phyloP scores from a whole-genome alignment of 148 eudicot species.

The Dysphania ambrosioides region DNA sequence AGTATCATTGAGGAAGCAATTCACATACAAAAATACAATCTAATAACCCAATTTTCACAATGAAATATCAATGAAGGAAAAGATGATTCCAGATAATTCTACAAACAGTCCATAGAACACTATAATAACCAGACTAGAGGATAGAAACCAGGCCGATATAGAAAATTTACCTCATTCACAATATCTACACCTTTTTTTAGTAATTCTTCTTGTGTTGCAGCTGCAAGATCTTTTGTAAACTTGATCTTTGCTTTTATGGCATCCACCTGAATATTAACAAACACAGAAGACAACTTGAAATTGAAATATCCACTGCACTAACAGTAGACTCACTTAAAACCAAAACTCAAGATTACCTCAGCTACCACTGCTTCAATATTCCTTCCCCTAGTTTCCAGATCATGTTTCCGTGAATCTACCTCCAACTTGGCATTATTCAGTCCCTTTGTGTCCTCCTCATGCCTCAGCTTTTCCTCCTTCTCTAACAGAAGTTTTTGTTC shows the following conservation, averaged over 20 bases:
- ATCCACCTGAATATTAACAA: slow-evolving; percentile 42
- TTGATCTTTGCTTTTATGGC: slow-evolving; percentile 37
- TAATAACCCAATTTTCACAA: not conserved
- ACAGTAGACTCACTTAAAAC: not conserved
- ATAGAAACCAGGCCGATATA: not conserved
- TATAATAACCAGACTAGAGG: not conserved
- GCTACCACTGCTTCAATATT: slow-evolving; percentile 54
- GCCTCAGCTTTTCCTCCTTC: slow-evolving; percentile 51
- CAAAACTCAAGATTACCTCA: slow-evolving; percentile 51
- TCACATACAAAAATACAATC: no score
- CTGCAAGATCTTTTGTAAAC: slow-evolving; percentile 48
- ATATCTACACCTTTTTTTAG: slow-evolving; percentile 54
- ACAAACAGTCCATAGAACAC: not conserved
- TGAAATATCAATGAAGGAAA: not conserved
- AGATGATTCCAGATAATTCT: not conserved
- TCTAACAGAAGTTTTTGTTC: slow-evolving; percentile 58
- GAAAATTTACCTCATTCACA: slow-evolving; percentile 46
- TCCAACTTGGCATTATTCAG: slow-evolving; percentile 59
- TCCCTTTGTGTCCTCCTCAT: slow-evolving; percentile 50
- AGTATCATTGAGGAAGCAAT: not conserved
- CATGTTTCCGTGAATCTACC: slow-evolving; percentile 54
- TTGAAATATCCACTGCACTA: not conserved
- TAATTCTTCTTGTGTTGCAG: slow-evolving; percentile 52
- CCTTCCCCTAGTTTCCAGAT: slow-evolving; percentile 47
- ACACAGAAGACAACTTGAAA: slow-evolving; percentile 5